Base-by-base conservation (phyloP, 371 early-diverging fungal species). In the Umbelopsis sp. region DNA sequence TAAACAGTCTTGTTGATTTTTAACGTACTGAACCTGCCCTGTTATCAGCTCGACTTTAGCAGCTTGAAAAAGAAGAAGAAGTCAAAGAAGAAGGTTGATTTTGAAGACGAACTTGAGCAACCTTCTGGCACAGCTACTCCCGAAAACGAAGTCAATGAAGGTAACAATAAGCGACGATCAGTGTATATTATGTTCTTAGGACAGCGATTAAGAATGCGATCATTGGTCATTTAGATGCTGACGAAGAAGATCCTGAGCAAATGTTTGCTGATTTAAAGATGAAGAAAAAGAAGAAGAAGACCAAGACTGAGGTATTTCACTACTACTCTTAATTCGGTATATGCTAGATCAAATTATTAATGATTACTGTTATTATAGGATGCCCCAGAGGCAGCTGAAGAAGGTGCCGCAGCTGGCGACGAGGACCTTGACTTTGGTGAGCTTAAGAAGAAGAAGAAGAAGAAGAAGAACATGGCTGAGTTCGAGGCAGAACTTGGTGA, bases 401-500 rank as follows among this genome's bases (percentile, higher is more conserved):
- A 76, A 9, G 85, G 70, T 37, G 79, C 77, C n/a, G 74, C 74
- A 9, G 80, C 72, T 44, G 86, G 80, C 32, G 85, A 84, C 35
- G 93, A 90, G 65, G 86, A 85, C 63, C 79, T 90, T 51, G 94
- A 92, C 71, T 92, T 96, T 76, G 92, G 92, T 62, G 91, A 88
- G 66, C 79, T 92, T 76, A 92, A 92, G 79, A 92, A 92, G 80
- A 94, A 93, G 81, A 95, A 96, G 87, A 95, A 96, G 87, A 93
- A 95, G 89, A 96, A 94, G 85, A 96, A 95, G 90, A 87, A 88
- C 72, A 72, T 94, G 86, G 92, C 90, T 7, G 93, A 92, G 48
- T 92, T 92, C 72, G 94, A 93, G 78, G 93, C 92, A 46, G 92
- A 91, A 70, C 78, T 94, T 75, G 32, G 90, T 67, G 96, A 95